Conservation (phyloP, 2,329 filamentous ascomycete species). For the Davidsoniella eucalypti region DNA sequence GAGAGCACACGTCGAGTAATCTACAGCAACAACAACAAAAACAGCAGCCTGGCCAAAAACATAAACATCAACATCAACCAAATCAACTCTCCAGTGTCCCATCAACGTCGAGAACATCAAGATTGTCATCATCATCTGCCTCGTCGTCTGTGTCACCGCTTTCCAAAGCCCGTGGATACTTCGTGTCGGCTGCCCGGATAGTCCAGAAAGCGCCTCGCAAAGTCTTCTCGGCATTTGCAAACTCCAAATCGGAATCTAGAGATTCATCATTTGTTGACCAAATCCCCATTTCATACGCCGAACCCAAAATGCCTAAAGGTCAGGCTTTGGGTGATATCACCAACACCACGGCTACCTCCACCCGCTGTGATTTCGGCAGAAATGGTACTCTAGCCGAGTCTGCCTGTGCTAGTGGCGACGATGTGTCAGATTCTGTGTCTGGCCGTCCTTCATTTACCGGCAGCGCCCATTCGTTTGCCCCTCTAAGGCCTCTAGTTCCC, state of each 20-base stretch:
- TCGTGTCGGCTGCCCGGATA: conserved; percentile 8
- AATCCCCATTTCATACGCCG: background rate
- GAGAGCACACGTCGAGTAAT: no score
- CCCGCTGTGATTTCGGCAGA: background rate
- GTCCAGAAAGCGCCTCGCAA: conserved; percentile 12
- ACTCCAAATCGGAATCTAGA: conserved; percentile 2
- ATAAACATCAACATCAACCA: no score
- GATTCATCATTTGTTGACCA: background rate
- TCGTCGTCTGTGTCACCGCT: conserved; percentile 7
- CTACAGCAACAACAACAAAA: no score
- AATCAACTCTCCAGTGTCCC: background rate
- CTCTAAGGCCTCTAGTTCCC: conserved; percentile 11
- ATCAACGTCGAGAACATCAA: background rate
- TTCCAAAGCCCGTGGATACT: conserved; percentile 7
- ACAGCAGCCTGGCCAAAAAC: no score
- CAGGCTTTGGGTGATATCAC: background rate
- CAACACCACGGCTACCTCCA: background rate
- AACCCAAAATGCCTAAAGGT: background rate
- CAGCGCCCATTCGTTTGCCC: conserved; percentile 12
- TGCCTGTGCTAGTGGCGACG: background rate
- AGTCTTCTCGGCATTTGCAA: conserved; percentile 8
- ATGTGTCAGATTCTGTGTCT: conserved; percentile 2
- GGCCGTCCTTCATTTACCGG: conserved; percentile 9
- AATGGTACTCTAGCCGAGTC: background rate
- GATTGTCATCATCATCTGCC: conserved; percentile 3